phyloP scores from a whole-genome alignment of 1,139 yeast genomes.

The Lodderomyces theae region DNA sequence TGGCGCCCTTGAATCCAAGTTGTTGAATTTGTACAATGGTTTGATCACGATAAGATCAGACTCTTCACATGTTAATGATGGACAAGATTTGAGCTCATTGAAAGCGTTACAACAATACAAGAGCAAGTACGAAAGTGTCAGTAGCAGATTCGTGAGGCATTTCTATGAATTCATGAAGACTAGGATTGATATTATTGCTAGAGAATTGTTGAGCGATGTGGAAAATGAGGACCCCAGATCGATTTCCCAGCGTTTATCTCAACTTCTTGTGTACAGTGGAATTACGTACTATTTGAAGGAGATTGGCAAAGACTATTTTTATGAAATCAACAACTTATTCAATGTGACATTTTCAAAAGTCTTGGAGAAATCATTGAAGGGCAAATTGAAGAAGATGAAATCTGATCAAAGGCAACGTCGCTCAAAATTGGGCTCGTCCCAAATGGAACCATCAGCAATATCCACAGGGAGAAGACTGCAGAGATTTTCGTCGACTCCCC shows the following conservation, averaged over 20 bases:
- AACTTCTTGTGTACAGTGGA: slow-evolving; percentile 56
- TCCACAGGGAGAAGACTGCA: not conserved
- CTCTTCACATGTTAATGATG: slow-evolving; percentile 22
- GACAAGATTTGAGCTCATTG: slow-evolving; percentile 60
- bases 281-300: slow-evolving; percentile 65
- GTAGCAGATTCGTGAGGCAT: slow-evolving; percentile 49
- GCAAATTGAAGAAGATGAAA: slow-evolving; percentile 21
- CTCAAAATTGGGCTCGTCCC: not conserved
- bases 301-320: slow-evolving; percentile 36
- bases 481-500: slow-evolving; percentile 9
- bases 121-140: slow-evolving; percentile 56
- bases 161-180: slow-evolving; percentile 45
- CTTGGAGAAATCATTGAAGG: slow-evolving; percentile 26
- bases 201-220: slow-evolving; percentile 25
- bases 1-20: slow-evolving; percentile 52
- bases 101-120: slow-evolving; percentile 71
- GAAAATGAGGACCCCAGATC: slow-evolving; percentile 20
- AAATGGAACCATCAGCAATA: no score
- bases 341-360: slow-evolving; percentile 26
- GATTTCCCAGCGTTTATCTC: slow-evolving; percentile 35
- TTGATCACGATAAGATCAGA: slow-evolving; percentile 56
- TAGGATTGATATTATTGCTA: slow-evolving; percentile 38
- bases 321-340: slow-evolving; percentile 29
- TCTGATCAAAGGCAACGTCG: slow-evolving; percentile 10
- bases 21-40: slow-evolving; percentile 64